Base-by-base conservation (phyloP, 2,329 filamentous ascomycete genomes). In the Sarocladium brachiariae region DNA sequence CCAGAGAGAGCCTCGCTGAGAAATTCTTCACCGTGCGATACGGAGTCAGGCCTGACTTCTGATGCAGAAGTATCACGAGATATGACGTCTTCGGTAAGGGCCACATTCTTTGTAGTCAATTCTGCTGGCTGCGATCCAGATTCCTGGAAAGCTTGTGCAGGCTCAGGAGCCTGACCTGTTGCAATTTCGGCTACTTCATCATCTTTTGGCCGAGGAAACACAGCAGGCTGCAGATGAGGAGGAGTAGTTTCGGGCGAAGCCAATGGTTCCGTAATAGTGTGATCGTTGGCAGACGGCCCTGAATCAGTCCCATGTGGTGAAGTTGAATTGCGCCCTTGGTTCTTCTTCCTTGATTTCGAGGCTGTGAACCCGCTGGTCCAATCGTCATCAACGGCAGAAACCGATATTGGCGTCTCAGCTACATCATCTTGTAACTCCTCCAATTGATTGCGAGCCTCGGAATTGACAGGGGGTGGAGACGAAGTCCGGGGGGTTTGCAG, bases 321-420 rank as follows among this genome's bases (percentile, higher is more conserved):
- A 19, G 39, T 11, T 24, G 52, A 49, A 35, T 56, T 56, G 27
- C 46, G 53, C 30, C 54, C 59, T 49, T 61, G 56, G 19, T 61
- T 56, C 21, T 58, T 63, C 49, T 65, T 68, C 52, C 63, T 60
- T 14, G 56, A 55, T 24, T 57, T 60, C 23, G 55, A 43, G 35
- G 54, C 31, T 9, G 54, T 48, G 34, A 46, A 43, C 19, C 46
- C 46, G 5, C 53, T 52, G 2, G 50, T 7, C 53, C 49, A 48
- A 7, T 55, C 51, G 10, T 56, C 51, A 7, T 48, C 16, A 11
- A 25, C 34, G 13, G 14, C 24, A 21, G 33, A 38, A 16, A 21
- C 14, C 8, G 2, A 19, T 13, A 14, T 8, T 24, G 16, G 5
- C 9, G 27, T 9, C 30, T 51, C 49, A 9, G 8, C 43, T 18